Evolutionary conservation across 139 green algal genomes (phyloP), one percentile per base, ranked within the genome.

Genomic region (Raphidocelis subcapitata): DNA sequence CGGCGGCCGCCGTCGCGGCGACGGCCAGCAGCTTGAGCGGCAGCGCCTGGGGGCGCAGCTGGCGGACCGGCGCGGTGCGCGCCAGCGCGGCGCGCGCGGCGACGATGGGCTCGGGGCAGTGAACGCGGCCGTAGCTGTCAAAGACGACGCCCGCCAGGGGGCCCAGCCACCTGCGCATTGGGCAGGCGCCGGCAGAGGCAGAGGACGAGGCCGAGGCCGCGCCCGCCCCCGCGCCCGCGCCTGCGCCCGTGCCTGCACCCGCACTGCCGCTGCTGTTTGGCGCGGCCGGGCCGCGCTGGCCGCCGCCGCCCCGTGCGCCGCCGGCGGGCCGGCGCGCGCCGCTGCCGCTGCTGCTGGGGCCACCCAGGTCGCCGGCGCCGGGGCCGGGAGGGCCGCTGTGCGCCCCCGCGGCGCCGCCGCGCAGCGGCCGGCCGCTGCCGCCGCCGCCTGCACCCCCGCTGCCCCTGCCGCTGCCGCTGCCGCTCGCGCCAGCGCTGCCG

Each of bases 31-130:
- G 72, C 57, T 82, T 82, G 3, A 82, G 41, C 1, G 67, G 69
- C 23, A 87, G 56, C 15, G 72, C 71, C 65, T 91, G 82, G 0
- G 92, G 92, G 8, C 92, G 82, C 61, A 97, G 79, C 1, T 69
- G 51, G 15, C 82, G 62, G 29, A 97, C 86, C 3, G 89, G 70
- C 47, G 86, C 73, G 1, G 86, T 76, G 15, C 78, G 75, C 0
- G 90, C 82, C 0, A 97, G 70, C 8, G 86, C 82, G 0, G 89
- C 91, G 0, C 91, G 79, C 55, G 86, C 79, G 10, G 77, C 79
- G 14, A 96, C 67, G 5, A 96, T 93, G 0, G 84, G 57, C 3
- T 81, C 49, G 0, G 91, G 91, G 80, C 91, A 96, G 2, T 68
- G 18, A 24, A 92, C 47, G 66, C 91, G 77, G 26, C 74, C 72